Conservation (phyloP, 2,329 filamentous ascomycete genomes). For the Ascochyta pisi region DNA sequence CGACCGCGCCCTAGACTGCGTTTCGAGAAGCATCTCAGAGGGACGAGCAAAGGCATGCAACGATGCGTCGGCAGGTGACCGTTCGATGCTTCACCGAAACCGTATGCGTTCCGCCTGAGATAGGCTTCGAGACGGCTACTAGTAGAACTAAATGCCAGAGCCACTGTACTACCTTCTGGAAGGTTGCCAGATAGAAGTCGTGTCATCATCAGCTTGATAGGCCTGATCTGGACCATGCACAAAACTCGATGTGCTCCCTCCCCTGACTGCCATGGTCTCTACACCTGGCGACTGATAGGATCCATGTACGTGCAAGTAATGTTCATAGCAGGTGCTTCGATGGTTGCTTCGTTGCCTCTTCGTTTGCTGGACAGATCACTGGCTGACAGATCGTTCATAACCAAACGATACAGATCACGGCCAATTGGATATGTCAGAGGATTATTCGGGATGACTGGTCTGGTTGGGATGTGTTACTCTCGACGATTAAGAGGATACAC, state of each 20-base stretch:
- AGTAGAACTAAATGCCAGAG: neutral
- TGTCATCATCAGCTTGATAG: neutral
- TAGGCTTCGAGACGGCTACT: neutral
- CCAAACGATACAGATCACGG: too few relatives aligned
- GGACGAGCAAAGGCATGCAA: constrained; percentile 7
- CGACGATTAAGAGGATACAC: too few relatives aligned
- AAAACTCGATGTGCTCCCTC: neutral
- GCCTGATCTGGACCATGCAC: neutral
- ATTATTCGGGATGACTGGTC: too few relatives aligned
- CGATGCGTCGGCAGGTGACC: neutral
- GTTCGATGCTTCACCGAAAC: constrained; percentile 4
- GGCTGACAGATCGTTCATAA: too few relatives aligned
- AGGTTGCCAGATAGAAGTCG: neutral
- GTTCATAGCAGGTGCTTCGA: too few relatives aligned
- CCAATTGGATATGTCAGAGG: too few relatives aligned
- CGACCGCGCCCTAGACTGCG: neutral
- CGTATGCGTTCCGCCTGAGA: constrained; percentile 9
- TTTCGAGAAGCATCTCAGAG: neutral
- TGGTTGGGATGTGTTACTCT: too few relatives aligned
- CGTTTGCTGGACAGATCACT: too few relatives aligned
- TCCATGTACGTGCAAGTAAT: too few relatives aligned
- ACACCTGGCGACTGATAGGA: too few relatives aligned
- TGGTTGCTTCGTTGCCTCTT: too few relatives aligned
- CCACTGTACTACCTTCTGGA: constrained; percentile 11
- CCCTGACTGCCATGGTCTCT: too few relatives aligned